Evolutionary conservation across 768 basidiomycete genomes (phyloP).

Genomic region (Paxillus rubicundulus): DNA sequence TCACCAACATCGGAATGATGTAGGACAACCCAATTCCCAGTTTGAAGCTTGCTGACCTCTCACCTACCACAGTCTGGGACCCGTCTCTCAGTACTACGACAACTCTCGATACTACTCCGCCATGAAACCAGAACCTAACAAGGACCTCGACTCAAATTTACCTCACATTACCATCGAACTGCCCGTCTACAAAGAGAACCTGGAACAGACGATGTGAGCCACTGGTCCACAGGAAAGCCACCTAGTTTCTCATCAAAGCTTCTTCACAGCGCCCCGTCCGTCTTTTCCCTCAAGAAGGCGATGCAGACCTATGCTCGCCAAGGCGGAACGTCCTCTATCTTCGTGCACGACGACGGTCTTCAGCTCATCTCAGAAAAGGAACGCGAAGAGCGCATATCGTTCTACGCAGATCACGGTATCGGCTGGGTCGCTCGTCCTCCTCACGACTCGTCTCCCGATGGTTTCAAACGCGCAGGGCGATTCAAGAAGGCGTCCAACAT

Average conservation of each 20-base stretch:
- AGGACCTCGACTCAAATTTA: constrained; percentile 58
- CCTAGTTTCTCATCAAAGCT: neutral
- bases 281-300: constrained; percentile 61
- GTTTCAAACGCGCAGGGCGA: constrained; percentile 56
- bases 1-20: constrained; percentile 65
- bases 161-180: constrained; percentile 80
- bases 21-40: constrained; percentile 32
- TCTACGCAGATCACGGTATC: constrained; percentile 56
- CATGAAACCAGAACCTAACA: constrained; percentile 55
- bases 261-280: constrained; percentile 55
- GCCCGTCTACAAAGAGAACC: constrained; percentile 86
- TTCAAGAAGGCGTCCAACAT: constrained; percentile 96
- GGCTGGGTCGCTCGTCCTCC: constrained; percentile 60
- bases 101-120: constrained; percentile 86
- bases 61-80: constrained; percentile 56
- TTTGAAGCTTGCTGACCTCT: neutral
- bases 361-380: constrained; percentile 47
- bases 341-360: constrained; percentile 63
- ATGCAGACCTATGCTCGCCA: constrained; percentile 66
- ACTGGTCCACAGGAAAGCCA: neutral
- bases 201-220: constrained; percentile 78
- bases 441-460: constrained; percentile 29
- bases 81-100: constrained; percentile 81
- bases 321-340: constrained; percentile 55
- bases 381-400: constrained; percentile 46